Evolutionary conservation across 1,139 yeast genomes (phyloP).

Genomic region (Kurtzmaniella quercitrusa): DNA sequence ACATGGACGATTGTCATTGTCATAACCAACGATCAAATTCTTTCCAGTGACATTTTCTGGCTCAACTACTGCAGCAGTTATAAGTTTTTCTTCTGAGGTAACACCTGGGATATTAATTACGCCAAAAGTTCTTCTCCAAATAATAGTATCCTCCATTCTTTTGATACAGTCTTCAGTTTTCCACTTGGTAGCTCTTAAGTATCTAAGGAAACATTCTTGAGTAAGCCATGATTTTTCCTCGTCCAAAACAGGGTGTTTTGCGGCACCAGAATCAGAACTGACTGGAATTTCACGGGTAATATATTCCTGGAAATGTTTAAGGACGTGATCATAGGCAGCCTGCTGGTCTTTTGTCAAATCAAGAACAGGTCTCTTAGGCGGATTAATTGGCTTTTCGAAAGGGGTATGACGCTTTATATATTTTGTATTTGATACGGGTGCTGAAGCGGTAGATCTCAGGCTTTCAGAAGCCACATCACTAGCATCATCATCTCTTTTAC

Average conservation of each 20-base stretch:
- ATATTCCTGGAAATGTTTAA: slow-evolving; percentile 21
- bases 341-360: slow-evolving; percentile 28
- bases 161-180: slow-evolving; percentile 62
- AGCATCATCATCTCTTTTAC: slow-evolving; percentile 11
- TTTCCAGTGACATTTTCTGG: slow-evolving; percentile 85
- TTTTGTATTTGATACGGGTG: slow-evolving; percentile 8
- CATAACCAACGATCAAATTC: slow-evolving; percentile 83
- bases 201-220: slow-evolving; percentile 81
- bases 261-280: slow-evolving; percentile 18
- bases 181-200: slow-evolving; percentile 92
- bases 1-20: slow-evolving; percentile 85
- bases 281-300: slow-evolving; percentile 21
- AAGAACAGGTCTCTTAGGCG: slow-evolving; percentile 27
- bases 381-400: slow-evolving; percentile 38
- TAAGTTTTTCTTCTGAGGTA: slow-evolving; percentile 35
- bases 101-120: slow-evolving; percentile 53
- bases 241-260: slow-evolving; percentile 25
- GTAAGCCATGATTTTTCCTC: slow-evolving; percentile 89
- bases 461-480: slow-evolving; percentile 14
- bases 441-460: slow-evolving; percentile 13
- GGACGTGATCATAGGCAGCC: slow-evolving; percentile 24
- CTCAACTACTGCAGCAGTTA: slow-evolving; percentile 61
- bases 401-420: slow-evolving; percentile 36
- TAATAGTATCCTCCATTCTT: slow-evolving; percentile 69
- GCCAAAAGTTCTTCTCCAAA: slow-evolving; percentile 94